A percentile compares a stretch with the other conserved stretches of the same genome.
phyloP scores from a whole-genome alignment of 805 yeast genomes.

The Saccharomycopsis fodiens region DNA sequence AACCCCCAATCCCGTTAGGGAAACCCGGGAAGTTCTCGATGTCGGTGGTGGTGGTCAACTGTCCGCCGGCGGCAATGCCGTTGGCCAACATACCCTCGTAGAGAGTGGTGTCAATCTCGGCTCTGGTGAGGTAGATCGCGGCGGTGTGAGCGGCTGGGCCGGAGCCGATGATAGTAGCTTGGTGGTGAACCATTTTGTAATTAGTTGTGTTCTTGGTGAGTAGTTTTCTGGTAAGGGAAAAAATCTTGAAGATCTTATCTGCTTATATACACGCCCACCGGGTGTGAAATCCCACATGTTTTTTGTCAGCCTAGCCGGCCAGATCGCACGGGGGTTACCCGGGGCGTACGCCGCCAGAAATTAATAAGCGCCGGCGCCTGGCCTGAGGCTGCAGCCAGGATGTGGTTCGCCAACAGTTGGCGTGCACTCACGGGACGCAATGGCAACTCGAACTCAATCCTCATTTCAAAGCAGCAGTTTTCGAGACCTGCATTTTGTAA shows the following conservation, averaged over 20 bases:
- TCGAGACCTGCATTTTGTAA: too few relatives aligned
- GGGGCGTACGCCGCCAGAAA: not conserved
- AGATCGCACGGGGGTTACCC: not conserved
- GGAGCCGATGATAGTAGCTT: slow-evolving; percentile 85
- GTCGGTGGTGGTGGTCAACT: slow-evolving; percentile 96
- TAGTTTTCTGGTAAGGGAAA: not conserved
- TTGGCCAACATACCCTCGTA: slow-evolving; percentile 95
- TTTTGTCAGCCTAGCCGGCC: not conserved
- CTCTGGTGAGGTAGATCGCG: slow-evolving; percentile 93
- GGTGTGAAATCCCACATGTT: not conserved
- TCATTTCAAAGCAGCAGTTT: too few relatives aligned
- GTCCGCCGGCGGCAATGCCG: slow-evolving; percentile 99
- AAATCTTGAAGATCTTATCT: not conserved
- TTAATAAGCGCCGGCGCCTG: not conserved
- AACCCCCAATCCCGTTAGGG: slow-evolving; percentile 86
- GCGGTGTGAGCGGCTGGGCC: slow-evolving; percentile 99
- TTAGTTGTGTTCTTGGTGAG: not conserved
- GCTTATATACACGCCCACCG: not conserved
- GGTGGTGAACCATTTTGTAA: slow-evolving; percentile 67
- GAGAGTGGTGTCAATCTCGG: slow-evolving; percentile 87
- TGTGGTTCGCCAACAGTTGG: too few relatives aligned
- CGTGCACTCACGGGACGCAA: too few relatives aligned
- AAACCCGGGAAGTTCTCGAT: slow-evolving; percentile 99
- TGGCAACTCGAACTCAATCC: too few relatives aligned
- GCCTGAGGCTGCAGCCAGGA: too few relatives aligned